Conservation (phyloP, 2,329 filamentous ascomycete species). For the Claviceps spartinae region DNA sequence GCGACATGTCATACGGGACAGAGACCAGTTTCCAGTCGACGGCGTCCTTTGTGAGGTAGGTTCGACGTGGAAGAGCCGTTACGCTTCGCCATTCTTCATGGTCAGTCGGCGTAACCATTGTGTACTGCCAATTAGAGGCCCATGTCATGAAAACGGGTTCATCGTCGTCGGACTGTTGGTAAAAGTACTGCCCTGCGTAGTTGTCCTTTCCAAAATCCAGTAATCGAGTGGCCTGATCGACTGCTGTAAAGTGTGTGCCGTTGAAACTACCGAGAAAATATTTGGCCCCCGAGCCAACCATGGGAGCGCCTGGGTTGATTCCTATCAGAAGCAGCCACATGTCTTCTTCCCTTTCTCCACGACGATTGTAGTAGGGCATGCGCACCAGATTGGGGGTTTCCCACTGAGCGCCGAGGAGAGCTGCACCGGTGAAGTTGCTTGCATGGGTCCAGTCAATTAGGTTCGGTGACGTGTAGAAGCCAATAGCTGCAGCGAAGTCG, state of each 20-base stretch:
- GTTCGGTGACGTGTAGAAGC: constrained; percentile 40
- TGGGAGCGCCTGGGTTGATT: constrained; percentile 43
- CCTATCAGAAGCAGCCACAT: constrained; percentile 33
- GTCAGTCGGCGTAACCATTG: constrained; percentile 16
- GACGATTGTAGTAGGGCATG: too few species aligned
- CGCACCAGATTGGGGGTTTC: constrained; percentile 45
- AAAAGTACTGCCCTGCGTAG: too few species aligned
- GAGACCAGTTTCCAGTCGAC: constrained; percentile 20
- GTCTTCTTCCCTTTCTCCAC: too few species aligned
- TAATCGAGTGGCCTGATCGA: too few species aligned
- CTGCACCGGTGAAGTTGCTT: constrained; percentile 41
- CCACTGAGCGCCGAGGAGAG: constrained; percentile 41
- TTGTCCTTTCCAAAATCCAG: too few species aligned
- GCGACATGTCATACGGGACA: constrained; percentile 30
- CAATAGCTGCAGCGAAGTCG: constrained; percentile 36
- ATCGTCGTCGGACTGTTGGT: too few species aligned
- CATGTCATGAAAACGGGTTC: constrained; percentile 10
- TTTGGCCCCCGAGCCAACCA: constrained; percentile 39
- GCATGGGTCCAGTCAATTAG: constrained; percentile 20
- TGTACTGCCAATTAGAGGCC: constrained; percentile 24
- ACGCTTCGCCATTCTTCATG: constrained; percentile 19
- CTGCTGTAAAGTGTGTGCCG: too few species aligned
- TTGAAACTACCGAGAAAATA: constrained; percentile 27
- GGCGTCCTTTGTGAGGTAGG: constrained; percentile 38
- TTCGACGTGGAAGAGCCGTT: constrained; percentile 28